These are phyloP conservation scores for Dryas drummondii DNA, from an alignment of 306 rosid species.

Conservation along the genomic window DNA sequence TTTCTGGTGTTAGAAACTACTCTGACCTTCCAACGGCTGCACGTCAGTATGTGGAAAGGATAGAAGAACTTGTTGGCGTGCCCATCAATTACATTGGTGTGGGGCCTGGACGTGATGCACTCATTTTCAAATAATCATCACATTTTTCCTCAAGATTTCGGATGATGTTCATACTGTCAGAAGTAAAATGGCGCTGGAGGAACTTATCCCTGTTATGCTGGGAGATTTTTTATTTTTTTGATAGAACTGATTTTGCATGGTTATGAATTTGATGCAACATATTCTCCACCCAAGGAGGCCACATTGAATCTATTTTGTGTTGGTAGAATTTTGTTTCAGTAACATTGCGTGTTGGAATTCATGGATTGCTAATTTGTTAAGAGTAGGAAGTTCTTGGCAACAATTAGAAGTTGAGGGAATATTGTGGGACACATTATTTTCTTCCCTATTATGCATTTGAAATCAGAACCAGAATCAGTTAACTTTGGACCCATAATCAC, in stretches of 20 bases:
- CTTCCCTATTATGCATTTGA: too few relatives aligned
- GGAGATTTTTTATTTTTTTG: background rate
- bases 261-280: background rate
- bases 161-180: slow-evolving; percentile 24
- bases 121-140: slow-evolving; percentile 58
- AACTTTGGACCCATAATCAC: too few relatives aligned
- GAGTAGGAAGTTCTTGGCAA: background rate
- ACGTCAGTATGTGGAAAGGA: slow-evolving; percentile 70
- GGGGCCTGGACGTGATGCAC: slow-evolving; percentile 97
- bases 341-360: background rate
- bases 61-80: slow-evolving; percentile 81
- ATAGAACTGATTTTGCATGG: background rate
- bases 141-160: background rate
- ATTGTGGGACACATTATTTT: background rate
- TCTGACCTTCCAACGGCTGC: slow-evolving; percentile 89
- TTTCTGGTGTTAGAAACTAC: slow-evolving; percentile 75
- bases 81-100: slow-evolving; percentile 93
- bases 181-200: slow-evolving; percentile 25
- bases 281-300: background rate
- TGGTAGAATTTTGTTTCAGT: slow-evolving; percentile 6
- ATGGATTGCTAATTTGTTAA: background rate
- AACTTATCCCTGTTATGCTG: slow-evolving; percentile 10
- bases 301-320: background rate
- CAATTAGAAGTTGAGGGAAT: background rate
- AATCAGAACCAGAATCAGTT: too few relatives aligned